Evolutionary conservation across 345 rosid species (phyloP).

Genomic region (Anacardium occidentale): DNA sequence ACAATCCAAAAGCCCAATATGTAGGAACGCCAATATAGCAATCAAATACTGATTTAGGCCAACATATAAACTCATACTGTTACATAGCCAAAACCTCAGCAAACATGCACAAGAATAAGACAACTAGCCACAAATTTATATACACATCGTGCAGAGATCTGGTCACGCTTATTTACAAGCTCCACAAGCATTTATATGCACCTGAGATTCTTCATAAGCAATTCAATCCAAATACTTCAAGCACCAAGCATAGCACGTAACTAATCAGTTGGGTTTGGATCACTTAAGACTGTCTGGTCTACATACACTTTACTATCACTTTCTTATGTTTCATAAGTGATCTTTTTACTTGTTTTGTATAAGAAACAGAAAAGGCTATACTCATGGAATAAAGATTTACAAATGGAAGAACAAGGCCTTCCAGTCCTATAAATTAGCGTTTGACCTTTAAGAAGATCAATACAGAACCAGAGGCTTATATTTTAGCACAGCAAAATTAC

Average conservation of each 20-base stretch:
- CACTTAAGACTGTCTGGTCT: neutral
- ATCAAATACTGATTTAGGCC: neutral
- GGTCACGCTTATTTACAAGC: neutral
- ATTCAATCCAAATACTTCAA: neutral
- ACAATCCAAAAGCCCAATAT: constrained; percentile 9
- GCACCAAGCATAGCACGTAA: neutral
- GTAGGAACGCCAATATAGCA: neutral
- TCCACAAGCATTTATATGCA: neutral
- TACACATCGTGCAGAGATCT: neutral
- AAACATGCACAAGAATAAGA: neutral
- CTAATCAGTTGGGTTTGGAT: neutral
- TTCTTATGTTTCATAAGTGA: too few species aligned
- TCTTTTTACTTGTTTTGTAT: too few species aligned
- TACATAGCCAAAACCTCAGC: neutral
- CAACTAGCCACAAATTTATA: neutral
- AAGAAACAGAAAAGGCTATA: too few species aligned
- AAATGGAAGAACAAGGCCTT: too few species aligned
- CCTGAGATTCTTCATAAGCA: neutral
- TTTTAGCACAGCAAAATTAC: too few species aligned
- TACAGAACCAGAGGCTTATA: too few species aligned
- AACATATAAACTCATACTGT: neutral
- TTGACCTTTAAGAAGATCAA: too few species aligned
- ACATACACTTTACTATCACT: neutral
- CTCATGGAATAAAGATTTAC: too few species aligned
- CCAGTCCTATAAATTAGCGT: too few species aligned